Base-by-base conservation (phyloP, 805 yeast species). In the Yarrowia yakushimensis region DNA sequence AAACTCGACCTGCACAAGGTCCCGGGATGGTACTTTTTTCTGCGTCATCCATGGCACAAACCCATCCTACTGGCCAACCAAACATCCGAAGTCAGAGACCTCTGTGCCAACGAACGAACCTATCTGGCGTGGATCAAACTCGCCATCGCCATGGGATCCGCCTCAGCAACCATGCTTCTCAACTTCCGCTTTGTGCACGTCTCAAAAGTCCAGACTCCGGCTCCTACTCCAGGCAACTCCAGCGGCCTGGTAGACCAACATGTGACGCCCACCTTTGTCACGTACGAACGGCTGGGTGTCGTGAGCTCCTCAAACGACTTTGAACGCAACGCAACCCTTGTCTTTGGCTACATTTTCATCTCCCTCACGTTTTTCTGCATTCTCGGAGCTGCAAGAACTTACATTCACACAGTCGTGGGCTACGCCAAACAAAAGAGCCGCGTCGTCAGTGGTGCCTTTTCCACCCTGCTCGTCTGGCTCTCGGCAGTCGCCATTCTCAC, bases 41-140 rank as follows among this genome's bases (percentile, higher is more conserved):
- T 27, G 48, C 12, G 20, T 9, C 61, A 55, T 34, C 62, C 62
- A 2, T 59, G 52, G 62, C 43, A 22, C 20, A 42, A 43, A 11
- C 62, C 62, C 25, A 59, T 59, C 28, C 17, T 59, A 18, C 25
- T 59, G 41, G 52, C 62, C 9, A 59, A 59, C 62, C 54, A 31
- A n/a, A 59, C 62, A 3, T 59, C 62, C 25, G 62, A 59, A 10
- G 52, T 42, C 6, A 42, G 62, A 15, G 62, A 59, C 22, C n/a
- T 42, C 6, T 59, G 62, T 20, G 62, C 62, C 15, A 59, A 59
- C 20, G 62, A 59, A 27, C 28, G 62, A 12, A 59, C 62, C 5
- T 59, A 42, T 33, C 22, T 59, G 34, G 41, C 62, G 2, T 59
- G 62, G 62, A 43, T 43, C 18, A 42, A 43, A n/a, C 13, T 59